Evolutionary conservation across 2,329 filamentous ascomycete species (phyloP).

Genomic region (Cercospora janseana): DNA sequence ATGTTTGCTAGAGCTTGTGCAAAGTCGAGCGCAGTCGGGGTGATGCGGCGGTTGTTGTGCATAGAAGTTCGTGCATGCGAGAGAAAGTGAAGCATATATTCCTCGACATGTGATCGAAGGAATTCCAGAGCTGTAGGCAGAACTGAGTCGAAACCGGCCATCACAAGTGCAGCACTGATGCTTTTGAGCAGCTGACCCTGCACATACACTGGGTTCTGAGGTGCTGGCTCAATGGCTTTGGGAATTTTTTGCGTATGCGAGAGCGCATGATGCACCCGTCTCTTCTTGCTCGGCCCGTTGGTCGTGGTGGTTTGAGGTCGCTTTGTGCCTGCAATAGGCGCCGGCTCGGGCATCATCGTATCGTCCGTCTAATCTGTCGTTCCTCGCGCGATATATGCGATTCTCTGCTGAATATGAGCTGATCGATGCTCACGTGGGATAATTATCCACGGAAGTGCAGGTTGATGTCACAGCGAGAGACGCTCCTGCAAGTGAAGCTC

Average conservation of each 20-base stretch:
- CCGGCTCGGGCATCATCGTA: conserved; percentile 19
- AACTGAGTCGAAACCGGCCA: conserved; percentile 56
- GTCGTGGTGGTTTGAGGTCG: conserved; percentile 20
- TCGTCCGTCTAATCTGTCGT: not conserved
- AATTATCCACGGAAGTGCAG: not conserved
- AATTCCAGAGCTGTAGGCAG: conserved; percentile 57
- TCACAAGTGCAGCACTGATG: conserved; percentile 52
- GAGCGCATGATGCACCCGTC: conserved; percentile 27
- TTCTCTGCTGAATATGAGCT: too few species aligned
- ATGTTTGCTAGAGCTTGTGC: conserved; percentile 49
- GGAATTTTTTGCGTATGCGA: conserved; percentile 33
- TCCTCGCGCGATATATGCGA: not conserved
- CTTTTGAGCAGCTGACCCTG: conserved; percentile 56
- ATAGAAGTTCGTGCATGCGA: conserved; percentile 57
- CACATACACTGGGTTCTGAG: conserved; percentile 52
- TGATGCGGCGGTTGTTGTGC: conserved; percentile 54
- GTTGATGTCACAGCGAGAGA: conserved; percentile 3
- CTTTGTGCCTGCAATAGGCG: conserved; percentile 20
- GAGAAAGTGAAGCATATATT: conserved; percentile 59
- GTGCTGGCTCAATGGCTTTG: conserved; percentile 36
- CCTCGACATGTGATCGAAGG: conserved; percentile 56
- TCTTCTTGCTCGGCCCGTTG: conserved; percentile 21
- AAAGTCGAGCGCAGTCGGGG: conserved; percentile 60
- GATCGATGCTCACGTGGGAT: too few species aligned
- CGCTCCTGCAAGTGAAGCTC: not conserved